Base-by-base conservation (phyloP, 495 filamentous ascomycete genomes). In the Penicillium cataractarum region DNA sequence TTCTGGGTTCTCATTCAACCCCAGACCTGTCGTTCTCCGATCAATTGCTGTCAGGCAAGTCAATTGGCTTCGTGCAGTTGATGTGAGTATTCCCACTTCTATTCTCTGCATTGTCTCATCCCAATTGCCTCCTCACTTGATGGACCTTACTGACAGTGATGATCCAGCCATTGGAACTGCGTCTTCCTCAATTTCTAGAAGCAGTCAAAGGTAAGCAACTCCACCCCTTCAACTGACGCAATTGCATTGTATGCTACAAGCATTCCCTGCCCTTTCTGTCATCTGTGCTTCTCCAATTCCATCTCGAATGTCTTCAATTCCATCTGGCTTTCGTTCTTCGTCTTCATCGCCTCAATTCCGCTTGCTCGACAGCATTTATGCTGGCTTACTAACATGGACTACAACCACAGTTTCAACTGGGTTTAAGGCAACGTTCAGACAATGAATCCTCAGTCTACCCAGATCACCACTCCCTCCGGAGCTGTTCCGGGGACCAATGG, bases 391-490 rank as follows among this genome's bases (percentile, higher is more conserved):
- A 4, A 57, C 40, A 48, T 1, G 0, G 1, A 31, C 4, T 6
- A 27, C 27, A 19, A 46, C 4, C 15, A 3, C 40, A 31, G 40
- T 4, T 22, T 8, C 4, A 3, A 10, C 42, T 7, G 8, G 4
- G 12, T 3, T 12, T 24, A 7, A 3, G 6, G 21, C 3, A 7
- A 19, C 8, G n/a, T 27, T 44, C 19, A 13, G 70, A 75, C 61
- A 62, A 76, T 76, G 80, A 78, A 71, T 70, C 76, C 71, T 63
- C 77, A 74, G 67, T 29, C 39, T 48, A 63, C 59, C 19, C 68
- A 61, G 27, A 57, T 63, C 24, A 55, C 65, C 73, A 76, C 75
- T 71, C 60, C 75, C n/a, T 65, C 69, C 50, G 73, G 79, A 21
- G 70, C 75, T 49, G 65, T 64, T 60, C 76, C 72, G 50, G 56